phyloP scores from a whole-genome alignment of 345 rosid species.

The Mallotus nudiflorus region DNA sequence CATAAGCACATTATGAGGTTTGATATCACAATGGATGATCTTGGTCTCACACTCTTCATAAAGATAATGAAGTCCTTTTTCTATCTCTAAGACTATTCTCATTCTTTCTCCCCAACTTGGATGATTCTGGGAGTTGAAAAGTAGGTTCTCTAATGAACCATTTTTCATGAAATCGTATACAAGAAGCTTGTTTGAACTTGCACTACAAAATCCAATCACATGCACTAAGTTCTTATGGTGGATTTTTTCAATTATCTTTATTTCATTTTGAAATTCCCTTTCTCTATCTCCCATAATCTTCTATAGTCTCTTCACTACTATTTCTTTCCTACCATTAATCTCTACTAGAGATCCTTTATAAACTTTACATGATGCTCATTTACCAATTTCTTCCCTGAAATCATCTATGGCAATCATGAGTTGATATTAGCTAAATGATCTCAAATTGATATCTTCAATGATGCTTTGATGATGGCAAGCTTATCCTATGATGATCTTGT shows the following conservation, averaged over 20 bases:
- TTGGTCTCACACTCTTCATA: slow-evolving; percentile 15
- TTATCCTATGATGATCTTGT: not conserved
- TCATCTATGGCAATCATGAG: not conserved
- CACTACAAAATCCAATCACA: not conserved
- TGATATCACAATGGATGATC: slow-evolving; percentile 24
- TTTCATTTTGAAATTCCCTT: too few species aligned
- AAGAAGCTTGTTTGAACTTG: not conserved
- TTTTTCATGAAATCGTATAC: too few species aligned
- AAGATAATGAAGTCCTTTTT: slow-evolving; percentile 12
- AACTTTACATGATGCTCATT: not conserved
- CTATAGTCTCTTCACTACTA: not conserved
- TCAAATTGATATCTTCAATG: not conserved
- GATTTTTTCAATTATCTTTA: too few species aligned
- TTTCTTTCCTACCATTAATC: not conserved
- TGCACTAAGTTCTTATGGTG: too few species aligned
- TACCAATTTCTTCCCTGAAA: not conserved
- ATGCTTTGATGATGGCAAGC: not conserved
- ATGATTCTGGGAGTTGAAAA: not conserved
- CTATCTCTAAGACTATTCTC: not conserved
- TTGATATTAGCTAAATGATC: not conserved
- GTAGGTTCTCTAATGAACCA: too few species aligned
- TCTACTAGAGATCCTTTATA: not conserved
- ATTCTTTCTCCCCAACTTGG: not conserved
- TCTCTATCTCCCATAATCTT: too few species aligned
- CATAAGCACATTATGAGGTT: slow-evolving; percentile 18